phyloP scores from a whole-genome alignment of 148 eudicot genomes.

The Chenopodium berlandieri region DNA sequence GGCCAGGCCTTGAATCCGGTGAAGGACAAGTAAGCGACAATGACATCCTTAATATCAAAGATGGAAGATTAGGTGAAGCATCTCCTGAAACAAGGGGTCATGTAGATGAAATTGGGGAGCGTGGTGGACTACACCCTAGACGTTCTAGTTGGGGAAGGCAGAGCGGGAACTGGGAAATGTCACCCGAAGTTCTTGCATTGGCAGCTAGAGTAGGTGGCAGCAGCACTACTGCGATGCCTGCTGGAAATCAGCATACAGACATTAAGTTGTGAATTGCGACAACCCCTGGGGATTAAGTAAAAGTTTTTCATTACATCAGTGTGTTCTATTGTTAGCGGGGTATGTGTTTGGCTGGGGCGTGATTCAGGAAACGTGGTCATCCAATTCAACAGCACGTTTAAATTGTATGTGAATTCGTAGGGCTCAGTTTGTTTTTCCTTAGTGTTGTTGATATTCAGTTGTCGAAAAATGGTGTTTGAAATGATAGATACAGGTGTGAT shows the following conservation, averaged over 20 bases:
- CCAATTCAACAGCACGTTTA: slow-evolving; percentile 11
- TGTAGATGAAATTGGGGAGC: slow-evolving; percentile 68
- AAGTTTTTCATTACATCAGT: background rate
- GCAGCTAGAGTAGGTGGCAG: slow-evolving; percentile 73
- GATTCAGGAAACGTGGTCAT: slow-evolving; percentile 5
- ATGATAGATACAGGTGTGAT: slow-evolving; percentile 20
- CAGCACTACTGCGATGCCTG: slow-evolving; percentile 31
- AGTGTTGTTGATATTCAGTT: slow-evolving; percentile 31
- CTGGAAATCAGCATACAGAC: slow-evolving; percentile 19
- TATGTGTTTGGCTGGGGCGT: slow-evolving; percentile 6
- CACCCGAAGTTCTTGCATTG: slow-evolving; percentile 86
- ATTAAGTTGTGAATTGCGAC: slow-evolving; percentile 14
- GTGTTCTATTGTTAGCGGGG: slow-evolving; percentile 12
- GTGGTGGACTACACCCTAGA: slow-evolving; percentile 67
- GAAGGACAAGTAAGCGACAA: slow-evolving; percentile 61
- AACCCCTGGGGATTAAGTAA: background rate
- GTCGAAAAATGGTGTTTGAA: slow-evolving; percentile 19
- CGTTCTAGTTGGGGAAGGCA: slow-evolving; percentile 90
- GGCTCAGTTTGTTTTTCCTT: slow-evolving; percentile 1
- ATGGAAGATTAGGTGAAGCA: slow-evolving; percentile 51
- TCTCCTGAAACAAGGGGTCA: slow-evolving; percentile 79
- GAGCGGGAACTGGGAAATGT: slow-evolving; percentile 98
- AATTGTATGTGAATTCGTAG: slow-evolving; percentile 30
- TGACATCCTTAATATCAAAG: slow-evolving; percentile 57
- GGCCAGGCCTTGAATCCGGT: slow-evolving; percentile 51